Evolutionary conservation across 805 yeast species (phyloP).

Genomic region (Pichia occidentalis): DNA sequence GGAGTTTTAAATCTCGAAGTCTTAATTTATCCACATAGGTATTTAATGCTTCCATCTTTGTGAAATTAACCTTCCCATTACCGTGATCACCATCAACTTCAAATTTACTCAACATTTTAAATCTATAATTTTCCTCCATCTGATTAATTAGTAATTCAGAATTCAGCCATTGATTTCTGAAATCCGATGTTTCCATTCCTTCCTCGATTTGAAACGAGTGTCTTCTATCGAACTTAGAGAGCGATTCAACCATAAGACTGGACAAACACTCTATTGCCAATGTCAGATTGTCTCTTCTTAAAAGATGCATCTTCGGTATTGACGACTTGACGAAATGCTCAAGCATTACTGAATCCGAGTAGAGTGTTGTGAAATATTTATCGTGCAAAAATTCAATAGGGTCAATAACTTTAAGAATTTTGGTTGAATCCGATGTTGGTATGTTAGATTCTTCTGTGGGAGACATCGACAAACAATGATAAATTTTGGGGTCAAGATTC

Average conservation of each 20-base stretch:
- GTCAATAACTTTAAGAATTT: constrained; percentile 17
- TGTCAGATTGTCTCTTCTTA: constrained; percentile 21
- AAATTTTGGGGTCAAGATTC: too few relatives aligned
- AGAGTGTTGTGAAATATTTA: constrained; percentile 25
- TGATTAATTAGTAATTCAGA: constrained; percentile 4
- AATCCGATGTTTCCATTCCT: neutral
- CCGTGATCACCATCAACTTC: too few relatives aligned
- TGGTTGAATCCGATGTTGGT: too few relatives aligned
- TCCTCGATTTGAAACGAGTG: constrained; percentile 6
- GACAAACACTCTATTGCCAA: constrained; percentile 18
- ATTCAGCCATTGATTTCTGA: constrained; percentile 3
- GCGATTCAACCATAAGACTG: constrained; percentile 17
- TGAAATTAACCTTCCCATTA: too few relatives aligned
- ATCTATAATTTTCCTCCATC: neutral
- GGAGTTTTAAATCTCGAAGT: constrained; percentile 26
- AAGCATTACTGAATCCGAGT: constrained; percentile 22
- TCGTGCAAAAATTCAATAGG: constrained; percentile 25
- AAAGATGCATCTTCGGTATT: constrained; percentile 24
- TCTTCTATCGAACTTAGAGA: constrained; percentile 20
- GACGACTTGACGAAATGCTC: constrained; percentile 29
- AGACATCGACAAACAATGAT: too few relatives aligned
- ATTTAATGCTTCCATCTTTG: constrained; percentile 7
- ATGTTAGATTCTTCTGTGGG: too few relatives aligned
- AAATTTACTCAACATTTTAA: constrained; percentile 2
- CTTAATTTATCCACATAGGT: constrained; percentile 15